Evolutionary conservation across 1,284 basidiomycete species (phyloP), one percentile per base, ranked within the genome.

Genomic region (Gastroboletus turbinatus): DNA sequence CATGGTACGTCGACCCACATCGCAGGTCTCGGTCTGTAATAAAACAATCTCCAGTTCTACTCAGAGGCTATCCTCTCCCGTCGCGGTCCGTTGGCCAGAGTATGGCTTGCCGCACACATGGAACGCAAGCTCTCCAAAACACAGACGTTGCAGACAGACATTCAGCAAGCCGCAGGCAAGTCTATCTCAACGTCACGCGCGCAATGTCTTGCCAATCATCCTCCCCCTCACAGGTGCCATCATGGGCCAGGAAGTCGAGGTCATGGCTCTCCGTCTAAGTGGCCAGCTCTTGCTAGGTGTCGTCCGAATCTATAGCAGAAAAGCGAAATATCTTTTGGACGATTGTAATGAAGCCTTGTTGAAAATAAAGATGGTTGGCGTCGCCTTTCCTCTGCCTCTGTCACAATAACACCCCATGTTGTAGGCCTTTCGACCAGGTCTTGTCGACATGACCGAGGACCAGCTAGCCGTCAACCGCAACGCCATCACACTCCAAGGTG

Each of bases 41-140:
- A 10, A 19, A 13, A 9, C 35, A 35, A 1, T 25, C 0, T 53
- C 17, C 58, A 91, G 94, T 93, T 96, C 72, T 94, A 96, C 69
- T 94, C 92, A 59, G 95, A 97, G 72, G 87, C 91, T 46, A 92
- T 97, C 73, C 82, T 97, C 61, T 92, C 93, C 52, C 91, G 95
- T 70, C 88, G 94, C 57, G 96, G 96, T 48, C 93, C 96, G 9
- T 81, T 99, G 36, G 96, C 94, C 43, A 94, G 91, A 76, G 94
- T 99, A 78, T 99, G 96, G 96, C 88, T 98, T 50, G 96, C 96
- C 25, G 96, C 97, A 2, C 96, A 98, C 79, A 96, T 96, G 87
- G 95, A 98, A 75, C 87, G 94, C 67, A 98, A 98, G 78, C 85
- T 99, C 66, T 95, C 92, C 68, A 99, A 99, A 75, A 87, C 90